phyloP scores from a whole-genome alignment of 2,329 filamentous ascomycete genomes.

The Beauveria australis region DNA sequence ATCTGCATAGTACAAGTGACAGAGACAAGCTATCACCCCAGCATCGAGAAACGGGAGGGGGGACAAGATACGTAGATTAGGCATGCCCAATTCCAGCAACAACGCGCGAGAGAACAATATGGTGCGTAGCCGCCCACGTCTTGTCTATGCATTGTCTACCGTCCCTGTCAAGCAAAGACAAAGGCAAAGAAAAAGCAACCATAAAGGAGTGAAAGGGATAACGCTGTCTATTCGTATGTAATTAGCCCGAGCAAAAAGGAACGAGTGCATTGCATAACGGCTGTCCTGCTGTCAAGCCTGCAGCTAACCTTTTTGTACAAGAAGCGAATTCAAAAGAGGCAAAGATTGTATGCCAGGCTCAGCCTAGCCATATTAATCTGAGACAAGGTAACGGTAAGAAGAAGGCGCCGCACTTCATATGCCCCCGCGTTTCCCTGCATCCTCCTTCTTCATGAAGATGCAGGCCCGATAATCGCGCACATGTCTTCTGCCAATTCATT shows the following conservation, averaged over 20 bases:
- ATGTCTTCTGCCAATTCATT: not conserved
- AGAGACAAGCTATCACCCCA: not conserved
- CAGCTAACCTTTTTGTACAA: not conserved
- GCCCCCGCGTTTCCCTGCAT: not conserved
- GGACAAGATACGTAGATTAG: not conserved
- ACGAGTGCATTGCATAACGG: not conserved
- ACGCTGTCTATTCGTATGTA: not conserved
- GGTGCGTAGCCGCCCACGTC: not conserved
- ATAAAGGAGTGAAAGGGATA: not conserved
- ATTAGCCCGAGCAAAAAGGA: not conserved
- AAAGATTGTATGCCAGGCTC: not conserved
- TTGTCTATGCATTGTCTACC: not conserved
- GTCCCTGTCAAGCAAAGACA: not conserved
- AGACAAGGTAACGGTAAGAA: constrained; percentile 1
- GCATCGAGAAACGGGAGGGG: not conserved
- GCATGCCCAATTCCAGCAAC: not conserved
- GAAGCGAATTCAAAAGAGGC: not conserved
- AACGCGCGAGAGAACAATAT: not conserved
- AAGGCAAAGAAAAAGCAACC: not conserved
- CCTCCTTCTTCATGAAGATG: not conserved
- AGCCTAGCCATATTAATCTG: not conserved
- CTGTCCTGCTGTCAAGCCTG: constrained; percentile 1
- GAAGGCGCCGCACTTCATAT: not conserved
- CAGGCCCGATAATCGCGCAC: not conserved
- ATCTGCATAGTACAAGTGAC: constrained; percentile 4